These are phyloP conservation scores for Alloascoidea africana DNA, from an alignment of 805 yeast genomes.

Conservation along the genomic window DNA sequence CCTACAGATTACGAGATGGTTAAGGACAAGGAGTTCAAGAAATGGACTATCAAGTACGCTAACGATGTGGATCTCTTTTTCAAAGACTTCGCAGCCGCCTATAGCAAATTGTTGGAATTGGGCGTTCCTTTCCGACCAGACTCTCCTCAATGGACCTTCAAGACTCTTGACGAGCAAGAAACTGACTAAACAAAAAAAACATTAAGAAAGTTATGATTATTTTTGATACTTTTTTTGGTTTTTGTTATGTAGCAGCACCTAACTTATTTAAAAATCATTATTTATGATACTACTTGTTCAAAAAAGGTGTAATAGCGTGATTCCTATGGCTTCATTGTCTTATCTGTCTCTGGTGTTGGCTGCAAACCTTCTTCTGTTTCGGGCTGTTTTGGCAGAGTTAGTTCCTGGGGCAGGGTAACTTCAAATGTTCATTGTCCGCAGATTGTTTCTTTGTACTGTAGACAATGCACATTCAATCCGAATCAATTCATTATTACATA, in stretches of 20 bases:
- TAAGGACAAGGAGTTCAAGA: slow-evolving; percentile 41
- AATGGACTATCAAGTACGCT: slow-evolving; percentile 56
- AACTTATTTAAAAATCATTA: background rate
- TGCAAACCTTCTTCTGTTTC: too few species aligned
- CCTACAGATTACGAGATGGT: slow-evolving; percentile 64
- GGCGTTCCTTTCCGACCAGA: slow-evolving; percentile 53
- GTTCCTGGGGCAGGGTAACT: too few species aligned
- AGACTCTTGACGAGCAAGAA: slow-evolving; percentile 60
- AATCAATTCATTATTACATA: too few species aligned
- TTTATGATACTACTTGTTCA: background rate
- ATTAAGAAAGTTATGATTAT: background rate
- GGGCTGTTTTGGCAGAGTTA: too few species aligned
- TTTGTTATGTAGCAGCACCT: background rate
- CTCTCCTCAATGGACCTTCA: slow-evolving; percentile 29
- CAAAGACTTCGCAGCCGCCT: slow-evolving; percentile 49
- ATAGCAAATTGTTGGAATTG: slow-evolving; percentile 56
- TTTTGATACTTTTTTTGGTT: background rate
- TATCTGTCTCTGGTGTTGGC: too few species aligned
- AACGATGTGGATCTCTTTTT: slow-evolving; percentile 46
- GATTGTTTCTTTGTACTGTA: too few species aligned
- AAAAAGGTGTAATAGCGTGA: too few species aligned
- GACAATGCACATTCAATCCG: too few species aligned
- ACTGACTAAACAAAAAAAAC: background rate
- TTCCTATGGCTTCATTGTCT: too few species aligned
- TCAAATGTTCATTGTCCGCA: too few species aligned